Percentiles rank a stretch among this genome's conserved stretches.
These are phyloP conservation scores for Phoenix roebelenii DNA, from an alignment of 176 grass and related monocot species.

Conservation along the genomic window DNA sequence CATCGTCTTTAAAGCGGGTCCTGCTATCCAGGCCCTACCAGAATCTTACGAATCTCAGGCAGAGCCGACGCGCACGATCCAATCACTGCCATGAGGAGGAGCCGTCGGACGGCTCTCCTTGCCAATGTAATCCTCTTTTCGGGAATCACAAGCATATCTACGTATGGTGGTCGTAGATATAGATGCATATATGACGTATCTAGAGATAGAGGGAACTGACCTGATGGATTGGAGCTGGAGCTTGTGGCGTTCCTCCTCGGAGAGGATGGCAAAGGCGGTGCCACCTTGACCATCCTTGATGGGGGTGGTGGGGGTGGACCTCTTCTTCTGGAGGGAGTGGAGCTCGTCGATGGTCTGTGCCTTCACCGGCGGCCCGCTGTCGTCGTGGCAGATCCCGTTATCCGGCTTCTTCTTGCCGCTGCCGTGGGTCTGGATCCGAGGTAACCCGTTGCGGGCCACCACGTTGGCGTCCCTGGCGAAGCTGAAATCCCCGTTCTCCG, in stretches of 20 bases:
- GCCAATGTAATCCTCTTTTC: too few species aligned
- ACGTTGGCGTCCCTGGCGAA: constrained; percentile 5
- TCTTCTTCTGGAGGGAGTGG: constrained; percentile 80
- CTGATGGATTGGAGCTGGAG: constrained; percentile 97
- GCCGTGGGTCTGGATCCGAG: constrained; percentile 59
- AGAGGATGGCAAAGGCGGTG: constrained; percentile 35
- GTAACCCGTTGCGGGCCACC: constrained; percentile 15
- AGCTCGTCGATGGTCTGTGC: constrained; percentile 97
- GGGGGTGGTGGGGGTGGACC: constrained; percentile 67
- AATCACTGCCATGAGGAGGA: too few species aligned
- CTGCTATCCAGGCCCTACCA: too few species aligned
- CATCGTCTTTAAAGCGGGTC: too few species aligned
- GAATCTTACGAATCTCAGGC: too few species aligned
- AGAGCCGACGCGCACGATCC: too few species aligned
- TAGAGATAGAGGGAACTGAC: constrained; percentile 2
- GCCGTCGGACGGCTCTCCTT: too few species aligned
- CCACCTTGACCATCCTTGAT: constrained; percentile 35
- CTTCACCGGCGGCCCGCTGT: constrained; percentile 62
- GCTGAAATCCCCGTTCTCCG: constrained; percentile 40
- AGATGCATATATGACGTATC: too few species aligned
- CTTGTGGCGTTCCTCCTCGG: constrained; percentile 43
- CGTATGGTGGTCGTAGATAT: too few species aligned
- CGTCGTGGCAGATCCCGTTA: constrained; percentile 93
- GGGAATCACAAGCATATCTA: too few species aligned
- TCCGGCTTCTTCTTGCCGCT: constrained; percentile 31